A percentile compares a stretch with the other conserved stretches of the same genome.
phyloP scores from a whole-genome alignment of 176 grass and related monocot species.

The Cymbopogon citratus region DNA sequence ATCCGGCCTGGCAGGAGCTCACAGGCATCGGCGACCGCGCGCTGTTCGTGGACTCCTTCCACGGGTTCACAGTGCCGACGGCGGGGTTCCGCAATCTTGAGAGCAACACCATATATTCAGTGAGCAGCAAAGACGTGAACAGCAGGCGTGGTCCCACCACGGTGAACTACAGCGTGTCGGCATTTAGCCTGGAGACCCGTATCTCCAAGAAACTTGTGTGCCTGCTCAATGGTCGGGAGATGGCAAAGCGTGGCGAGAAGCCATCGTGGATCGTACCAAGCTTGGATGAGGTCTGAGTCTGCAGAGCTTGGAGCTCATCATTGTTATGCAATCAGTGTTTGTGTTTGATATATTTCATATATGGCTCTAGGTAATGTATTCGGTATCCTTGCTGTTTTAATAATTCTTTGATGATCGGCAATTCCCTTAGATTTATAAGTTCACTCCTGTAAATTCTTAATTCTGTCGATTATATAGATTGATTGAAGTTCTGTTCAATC shows the following conservation, averaged over 20 bases:
- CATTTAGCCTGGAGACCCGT: conserved; percentile 19
- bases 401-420: background rate
- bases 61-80: conserved; percentile 36
- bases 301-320: background rate
- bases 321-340: background rate
- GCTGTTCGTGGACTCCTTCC: conserved; percentile 28
- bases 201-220: conserved; percentile 24
- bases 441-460: background rate
- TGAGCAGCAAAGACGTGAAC: conserved; percentile 13
- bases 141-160: background rate
- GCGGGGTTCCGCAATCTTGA: conserved; percentile 30
- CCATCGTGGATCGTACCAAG: conserved; percentile 41
- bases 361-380: background rate
- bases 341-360: too few relatives aligned
- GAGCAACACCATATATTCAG: conserved; percentile 31
- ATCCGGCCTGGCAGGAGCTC: conserved; percentile 24
- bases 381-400: background rate
- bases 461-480: background rate
- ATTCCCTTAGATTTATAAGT: background rate
- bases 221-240: conserved; percentile 18
- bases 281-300: conserved; percentile 17
- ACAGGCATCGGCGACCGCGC: conserved; percentile 32
- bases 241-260: conserved; percentile 6
- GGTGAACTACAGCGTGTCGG: conserved; percentile 27
- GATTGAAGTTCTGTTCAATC: background rate